Base-by-base conservation (phyloP, 768 basidiomycete species). In the Suillus bovinus region DNA sequence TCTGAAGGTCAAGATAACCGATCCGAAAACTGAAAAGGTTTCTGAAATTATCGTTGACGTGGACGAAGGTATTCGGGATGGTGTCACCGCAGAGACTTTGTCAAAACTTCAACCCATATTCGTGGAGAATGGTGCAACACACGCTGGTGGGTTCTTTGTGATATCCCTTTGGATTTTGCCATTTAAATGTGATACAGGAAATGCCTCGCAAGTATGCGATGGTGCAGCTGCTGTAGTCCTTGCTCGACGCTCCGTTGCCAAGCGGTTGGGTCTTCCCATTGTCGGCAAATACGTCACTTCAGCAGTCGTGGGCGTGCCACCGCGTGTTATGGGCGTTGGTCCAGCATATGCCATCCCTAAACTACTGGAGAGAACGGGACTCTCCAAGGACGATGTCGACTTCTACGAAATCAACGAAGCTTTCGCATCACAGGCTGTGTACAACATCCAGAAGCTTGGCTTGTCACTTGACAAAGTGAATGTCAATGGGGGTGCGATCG, bases 391-490 rank as follows among this genome's bases (percentile, higher is more conserved):
- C 52, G 94, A 96, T 68, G 79, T 96, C 67, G 94, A 96, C 77
- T 92, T 96, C 71, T 96, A 80, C 77, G 92, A 95, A 78, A 93
- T 94, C 76, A 95, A 95, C 72, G 93, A 94, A 75, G 93, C 94
- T 34, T 95, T 94, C 71, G 93, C 94, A 33, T 86, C 84, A 34
- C 90, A 91, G 73, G 93, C 92, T 3, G 78, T 95, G 49, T 93
- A 88, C 77, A 83, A 79, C 52, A 74, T 94, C 34, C 76, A 91
- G 66, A 82, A 85, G 66, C 75, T 96, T 59, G 85, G 85, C 27
- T 84, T 95, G 65, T 83, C 86, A 3, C 82, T 80, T 63, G 83
- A 86, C 68, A 95, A 93, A 76, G 93, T 96, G 55, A 96, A 96
- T 79, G 72, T 89, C 39, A 83, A 88, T 64, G 95, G 94, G 47